Base-by-base conservation (phyloP, 345 rosid species). In the Mercurialis annua region DNA sequence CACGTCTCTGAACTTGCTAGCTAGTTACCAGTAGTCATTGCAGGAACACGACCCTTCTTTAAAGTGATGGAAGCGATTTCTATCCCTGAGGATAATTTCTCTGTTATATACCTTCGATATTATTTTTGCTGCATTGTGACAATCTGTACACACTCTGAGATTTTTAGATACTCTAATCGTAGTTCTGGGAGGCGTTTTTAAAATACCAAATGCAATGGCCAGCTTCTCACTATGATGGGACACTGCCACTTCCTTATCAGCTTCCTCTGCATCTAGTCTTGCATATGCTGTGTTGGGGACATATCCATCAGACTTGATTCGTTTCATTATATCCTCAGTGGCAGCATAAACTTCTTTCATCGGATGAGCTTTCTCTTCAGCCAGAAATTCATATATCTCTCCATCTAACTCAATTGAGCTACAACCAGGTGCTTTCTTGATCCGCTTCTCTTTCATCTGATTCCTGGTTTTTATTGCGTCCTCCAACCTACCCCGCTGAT, bases 181-280 rank as follows among this genome's bases (percentile, higher is more conserved):
- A 44, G 81, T 72, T 54, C 82, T 76, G 1, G 81, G 80, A 58
- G 64, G 62, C 18, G 80, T 70, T 67, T 54, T 78, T 62, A 70
- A 42, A 63, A 81, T 80, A 70, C 73, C 76, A 40, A 72, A 78
- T 23, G 85, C 80, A 56, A 81, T 76, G 6, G 82, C 78, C 60
- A 81, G 62, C 75, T 78, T 81, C 82, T 78, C 82, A 36, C 85
- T 78, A 36, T 76, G 85, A 64, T 78, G 82, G 70, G 82, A 77
- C 21, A 76, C 70, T 44, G 82, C 64, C 65, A 72, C 71, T 65
- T 81, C 84, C 59, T 72, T 81, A 46, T 78, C 76, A 21, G 64
- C 78, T 67, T 69, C 78, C 30, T 72, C 84, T 6, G 78, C 83
- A 67, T 80, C 83, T 26, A 80, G 36, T 62, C 81, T 71, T 42